These are phyloP conservation scores for Panaeolus cyanescens DNA, from an alignment of 768 basidiomycete species.

Conservation along the genomic window DNA sequence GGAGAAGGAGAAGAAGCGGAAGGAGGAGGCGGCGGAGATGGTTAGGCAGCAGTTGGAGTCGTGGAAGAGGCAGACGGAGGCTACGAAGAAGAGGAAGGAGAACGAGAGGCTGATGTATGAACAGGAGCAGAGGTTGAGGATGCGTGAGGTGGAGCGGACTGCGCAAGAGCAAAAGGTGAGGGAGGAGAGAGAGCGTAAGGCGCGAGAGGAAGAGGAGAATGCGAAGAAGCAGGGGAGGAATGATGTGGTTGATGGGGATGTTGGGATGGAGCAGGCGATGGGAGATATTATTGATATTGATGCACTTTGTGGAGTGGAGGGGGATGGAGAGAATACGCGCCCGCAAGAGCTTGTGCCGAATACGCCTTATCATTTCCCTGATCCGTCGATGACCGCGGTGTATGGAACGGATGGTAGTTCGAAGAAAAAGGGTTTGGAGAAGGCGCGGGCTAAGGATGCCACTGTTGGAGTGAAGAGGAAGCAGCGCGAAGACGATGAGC, in stretches of 20 bases:
- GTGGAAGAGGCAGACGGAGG: neutral
- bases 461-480: neutral
- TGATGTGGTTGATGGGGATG: neutral
- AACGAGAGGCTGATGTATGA: neutral
- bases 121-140: neutral
- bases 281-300: neutral
- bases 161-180: neutral
- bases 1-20: neutral
- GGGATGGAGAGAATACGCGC: neutral
- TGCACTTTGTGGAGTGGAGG: neutral
- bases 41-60: neutral
- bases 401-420: neutral
- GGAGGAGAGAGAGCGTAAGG: neutral
- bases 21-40: neutral
- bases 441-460: neutral
- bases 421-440: neutral
- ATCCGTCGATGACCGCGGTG: neutral
- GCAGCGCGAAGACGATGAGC: neutral
- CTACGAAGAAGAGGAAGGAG: neutral
- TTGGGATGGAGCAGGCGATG: neutral
- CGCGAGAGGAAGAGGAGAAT: neutral
- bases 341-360: neutral
- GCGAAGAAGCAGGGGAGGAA: too few species aligned
- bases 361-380: neutral
- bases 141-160: neutral